These are phyloP conservation scores for Tilletia setariae DNA, from an alignment of 1,284 basidiomycete genomes.

Conservation along the genomic window DNA sequence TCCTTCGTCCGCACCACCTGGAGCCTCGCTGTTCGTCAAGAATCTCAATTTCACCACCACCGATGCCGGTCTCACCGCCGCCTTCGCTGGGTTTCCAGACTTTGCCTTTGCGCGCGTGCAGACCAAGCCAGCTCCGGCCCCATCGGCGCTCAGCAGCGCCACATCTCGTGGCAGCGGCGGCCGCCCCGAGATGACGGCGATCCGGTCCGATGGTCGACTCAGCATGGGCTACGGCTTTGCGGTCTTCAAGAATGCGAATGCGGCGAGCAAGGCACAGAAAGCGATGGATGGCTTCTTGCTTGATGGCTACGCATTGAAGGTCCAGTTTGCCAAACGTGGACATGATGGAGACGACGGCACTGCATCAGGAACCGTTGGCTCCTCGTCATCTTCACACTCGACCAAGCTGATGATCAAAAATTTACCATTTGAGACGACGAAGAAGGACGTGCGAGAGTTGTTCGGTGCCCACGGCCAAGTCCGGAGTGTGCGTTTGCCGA, in stretches of 20 bases:
- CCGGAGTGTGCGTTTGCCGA: slow-evolving; percentile 57
- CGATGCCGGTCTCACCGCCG: slow-evolving; percentile 66
- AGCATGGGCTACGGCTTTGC: slow-evolving; percentile 97
- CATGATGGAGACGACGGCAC: slow-evolving; percentile 60
- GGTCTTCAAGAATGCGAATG: slow-evolving; percentile 75
- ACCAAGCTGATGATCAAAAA: slow-evolving; percentile 82
- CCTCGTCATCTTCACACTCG: slow-evolving; percentile 15
- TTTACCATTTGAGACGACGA: slow-evolving; percentile 90
- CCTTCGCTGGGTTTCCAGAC: slow-evolving; percentile 74
- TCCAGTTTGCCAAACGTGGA: slow-evolving; percentile 84
- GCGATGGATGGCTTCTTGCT: slow-evolving; percentile 77
- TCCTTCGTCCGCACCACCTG: slow-evolving; percentile 57
- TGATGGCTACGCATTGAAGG: slow-evolving; percentile 79
- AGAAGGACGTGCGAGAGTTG: slow-evolving; percentile 82
- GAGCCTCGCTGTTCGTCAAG: slow-evolving; percentile 85
- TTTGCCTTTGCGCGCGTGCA: slow-evolving; percentile 87
- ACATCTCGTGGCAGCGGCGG: slow-evolving; percentile 24
- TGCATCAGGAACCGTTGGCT: slow-evolving; percentile 56
- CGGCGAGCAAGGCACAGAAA: slow-evolving; percentile 72
- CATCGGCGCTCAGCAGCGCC: slow-evolving; percentile 30
- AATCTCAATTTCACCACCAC: slow-evolving; percentile 90
- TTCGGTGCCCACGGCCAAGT: slow-evolving; percentile 76
- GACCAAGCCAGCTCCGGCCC: slow-evolving; percentile 81
- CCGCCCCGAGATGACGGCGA: not conserved
- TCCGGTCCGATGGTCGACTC: slow-evolving; percentile 54